Percentiles rank a stretch among this genome's conserved stretches.
Conservation (phyloP, 2,329 filamentous ascomycete genomes). For the Venturia oleaginea region DNA sequence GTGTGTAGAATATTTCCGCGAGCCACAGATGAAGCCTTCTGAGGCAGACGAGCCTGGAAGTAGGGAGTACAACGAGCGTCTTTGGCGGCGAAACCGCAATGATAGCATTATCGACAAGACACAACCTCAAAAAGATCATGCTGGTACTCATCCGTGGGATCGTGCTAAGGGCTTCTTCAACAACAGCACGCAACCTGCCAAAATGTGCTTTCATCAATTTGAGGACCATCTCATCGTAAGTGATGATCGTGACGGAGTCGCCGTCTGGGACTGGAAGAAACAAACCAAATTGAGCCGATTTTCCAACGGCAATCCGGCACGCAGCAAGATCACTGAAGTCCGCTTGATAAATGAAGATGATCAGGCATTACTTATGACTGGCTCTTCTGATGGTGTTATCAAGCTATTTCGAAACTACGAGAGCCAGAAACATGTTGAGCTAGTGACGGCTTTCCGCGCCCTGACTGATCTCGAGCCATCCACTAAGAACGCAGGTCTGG, state of each 20-base stretch:
- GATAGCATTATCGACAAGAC: slow-evolving; percentile 87
- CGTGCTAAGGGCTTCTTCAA: slow-evolving; percentile 74
- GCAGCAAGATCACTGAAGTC: slow-evolving; percentile 87
- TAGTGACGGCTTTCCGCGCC: slow-evolving; percentile 86
- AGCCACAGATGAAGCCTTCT: slow-evolving; percentile 94
- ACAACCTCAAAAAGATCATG: slow-evolving; percentile 84
- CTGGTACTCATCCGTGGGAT: slow-evolving; percentile 80
- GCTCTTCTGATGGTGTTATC: slow-evolving; percentile 88
- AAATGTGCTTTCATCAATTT: slow-evolving; percentile 96
- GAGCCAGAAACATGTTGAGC: slow-evolving; percentile 61
- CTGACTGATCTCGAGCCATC: slow-evolving; percentile 89
- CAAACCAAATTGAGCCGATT: slow-evolving; percentile 70
- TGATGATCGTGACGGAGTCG: slow-evolving; percentile 84
- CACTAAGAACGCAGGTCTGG: slow-evolving; percentile 88
- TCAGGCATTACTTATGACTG: slow-evolving; percentile 86
- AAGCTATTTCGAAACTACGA: slow-evolving; percentile 93
- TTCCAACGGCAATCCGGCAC: slow-evolving; percentile 85
- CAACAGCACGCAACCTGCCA: slow-evolving; percentile 79
- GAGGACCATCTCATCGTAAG: slow-evolving; percentile 91
- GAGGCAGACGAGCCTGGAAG: slow-evolving; percentile 95
- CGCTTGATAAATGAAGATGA: slow-evolving; percentile 99
- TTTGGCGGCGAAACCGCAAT: slow-evolving; percentile 89
- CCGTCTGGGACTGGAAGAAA: slow-evolving; percentile 85
- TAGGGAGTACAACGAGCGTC: slow-evolving; percentile 86
- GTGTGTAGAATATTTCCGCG: slow-evolving; percentile 94